Percentiles rank a stretch among this genome's conserved stretches.
Conservation (phyloP, 2,329 filamentous ascomycete genomes). For the Microdochium bolleyi region DNA sequence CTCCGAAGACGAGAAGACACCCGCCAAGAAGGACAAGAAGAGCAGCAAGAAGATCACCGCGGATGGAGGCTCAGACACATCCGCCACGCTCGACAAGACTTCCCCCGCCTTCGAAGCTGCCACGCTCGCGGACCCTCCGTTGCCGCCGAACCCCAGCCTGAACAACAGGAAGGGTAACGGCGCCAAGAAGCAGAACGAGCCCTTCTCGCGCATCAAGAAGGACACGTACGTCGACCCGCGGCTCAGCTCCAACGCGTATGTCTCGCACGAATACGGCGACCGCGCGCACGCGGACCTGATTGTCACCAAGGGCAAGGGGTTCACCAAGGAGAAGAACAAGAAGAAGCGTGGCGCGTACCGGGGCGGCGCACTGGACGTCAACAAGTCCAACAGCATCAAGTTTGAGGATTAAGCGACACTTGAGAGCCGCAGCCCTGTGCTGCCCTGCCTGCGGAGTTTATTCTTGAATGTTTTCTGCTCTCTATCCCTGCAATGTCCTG, state of each 20-base stretch:
- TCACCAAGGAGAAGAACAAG: slow-evolving; percentile 99
- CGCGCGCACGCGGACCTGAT: slow-evolving; percentile 82
- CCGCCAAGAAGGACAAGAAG: slow-evolving; percentile 15
- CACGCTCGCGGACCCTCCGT: slow-evolving; percentile 32
- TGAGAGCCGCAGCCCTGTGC: too few relatives aligned
- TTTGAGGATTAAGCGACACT: slow-evolving; percentile 69
- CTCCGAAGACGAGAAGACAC: slow-evolving; percentile 20
- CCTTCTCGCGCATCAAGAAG: slow-evolving; percentile 70
- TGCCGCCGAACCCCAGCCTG: slow-evolving; percentile 46
- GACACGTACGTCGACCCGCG: slow-evolving; percentile 59
- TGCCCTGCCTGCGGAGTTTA: neutral
- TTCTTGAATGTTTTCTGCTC: neutral
- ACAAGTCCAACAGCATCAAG: slow-evolving; percentile 78
- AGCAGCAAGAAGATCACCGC: slow-evolving; percentile 4
- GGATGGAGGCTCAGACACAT: slow-evolving; percentile 26
- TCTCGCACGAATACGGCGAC: slow-evolving; percentile 81
- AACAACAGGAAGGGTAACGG: slow-evolving; percentile 24
- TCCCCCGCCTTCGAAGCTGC: slow-evolving; percentile 37
- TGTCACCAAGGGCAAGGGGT: slow-evolving; percentile 89
- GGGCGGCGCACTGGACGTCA: slow-evolving; percentile 79
- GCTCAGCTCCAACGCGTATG: slow-evolving; percentile 73
- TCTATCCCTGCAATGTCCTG: too few relatives aligned
- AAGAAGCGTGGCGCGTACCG: slow-evolving; percentile 88
- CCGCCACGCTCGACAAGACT: slow-evolving; percentile 41
- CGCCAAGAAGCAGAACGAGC: slow-evolving; percentile 51